These are phyloP conservation scores for Kluyveromyces wickerhamii DNA, from an alignment of 805 yeast species.

Conservation along the genomic window DNA sequence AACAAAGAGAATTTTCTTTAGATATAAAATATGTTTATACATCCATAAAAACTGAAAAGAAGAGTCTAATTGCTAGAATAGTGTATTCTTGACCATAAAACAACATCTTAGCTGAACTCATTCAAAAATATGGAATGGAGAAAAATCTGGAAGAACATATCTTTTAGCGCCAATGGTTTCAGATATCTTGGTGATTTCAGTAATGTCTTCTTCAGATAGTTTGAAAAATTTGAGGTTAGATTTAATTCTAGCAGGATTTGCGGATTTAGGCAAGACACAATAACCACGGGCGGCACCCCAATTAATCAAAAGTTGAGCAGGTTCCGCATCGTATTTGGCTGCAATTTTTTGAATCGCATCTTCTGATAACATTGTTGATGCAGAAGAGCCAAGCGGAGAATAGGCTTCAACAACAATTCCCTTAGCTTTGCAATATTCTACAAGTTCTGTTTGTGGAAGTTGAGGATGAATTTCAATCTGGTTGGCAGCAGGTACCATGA, in stretches of 20 bases:
- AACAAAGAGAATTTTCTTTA: too few species aligned
- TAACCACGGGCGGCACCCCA: slow-evolving; percentile 54
- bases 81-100: too few species aligned
- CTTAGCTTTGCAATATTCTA: slow-evolving; percentile 43
- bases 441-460: slow-evolving; percentile 55
- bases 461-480: slow-evolving; percentile 75
- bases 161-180: slow-evolving; percentile 27
- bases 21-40: too few species aligned
- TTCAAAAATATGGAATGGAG: slow-evolving; percentile 16
- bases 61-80: too few species aligned
- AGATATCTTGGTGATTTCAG: slow-evolving; percentile 21
- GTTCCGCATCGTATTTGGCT: slow-evolving; percentile 30
- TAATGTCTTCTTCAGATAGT: slow-evolving; percentile 32
- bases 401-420: slow-evolving; percentile 63
- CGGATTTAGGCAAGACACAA: slow-evolving; percentile 46
- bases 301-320: slow-evolving; percentile 47
- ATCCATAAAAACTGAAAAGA: too few species aligned
- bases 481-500: slow-evolving; percentile 56
- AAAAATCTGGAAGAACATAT: slow-evolving; percentile 22
- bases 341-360: slow-evolving; percentile 38
- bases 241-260: slow-evolving; percentile 36
- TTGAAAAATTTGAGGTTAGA: slow-evolving; percentile 28
- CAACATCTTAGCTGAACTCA: too few species aligned
- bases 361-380: slow-evolving; percentile 44
- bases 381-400: slow-evolving; percentile 63